Base-by-base conservation (phyloP, 495 filamentous ascomycete genomes). In the Podospora pseudocomata region DNA sequence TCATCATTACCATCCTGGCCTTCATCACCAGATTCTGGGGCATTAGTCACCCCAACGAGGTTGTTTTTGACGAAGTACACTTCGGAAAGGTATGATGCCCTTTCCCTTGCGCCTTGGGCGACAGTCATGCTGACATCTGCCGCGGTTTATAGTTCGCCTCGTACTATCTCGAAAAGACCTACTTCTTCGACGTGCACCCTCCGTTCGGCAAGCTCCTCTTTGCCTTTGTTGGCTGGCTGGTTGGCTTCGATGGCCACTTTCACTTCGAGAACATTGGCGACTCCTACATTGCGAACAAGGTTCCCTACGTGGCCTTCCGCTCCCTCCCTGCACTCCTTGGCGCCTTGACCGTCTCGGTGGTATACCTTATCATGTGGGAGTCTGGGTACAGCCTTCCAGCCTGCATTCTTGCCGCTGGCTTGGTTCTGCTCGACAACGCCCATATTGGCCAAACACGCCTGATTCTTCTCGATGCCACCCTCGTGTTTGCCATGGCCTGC, bases 151-250 rank as follows among this genome's bases (percentile, higher is more conserved):
- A 97, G 93, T 97, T 97, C 75, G 93, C 93, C 66, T 96, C 92
- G 16, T 96, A 97, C 80, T 99, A 99, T 75, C 89, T 99, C 53
- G 90, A 97, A 81, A 90, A 92, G 76, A 98, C 93, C 32, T 99
- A 98, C 82, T 99, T 99, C 87, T 99, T 99, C 87, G 95, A 99
- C 85, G 95, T 99, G 58, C 95, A 99, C 79, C 95, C 95, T 60
- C 95, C 95, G 9, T 97, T 99, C 73, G 95, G 91, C 78, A 93
- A 92, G 80, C 89, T 92, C 71, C 86, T 92, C 60, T 92, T 93
- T 76, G 95, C 95, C 66, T 86, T 98, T 53, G 93, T 97, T 84
- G 95, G 95, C 71, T 99, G 94, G 94, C 85, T 99, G 65, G 87
- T 89, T 20, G 95, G 95, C 73, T 99, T 96, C 76, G 93, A 97